These are phyloP conservation scores for Hypoxylon sp. DNA, from an alignment of 2,329 filamentous ascomycete species.

Conservation along the genomic window DNA sequence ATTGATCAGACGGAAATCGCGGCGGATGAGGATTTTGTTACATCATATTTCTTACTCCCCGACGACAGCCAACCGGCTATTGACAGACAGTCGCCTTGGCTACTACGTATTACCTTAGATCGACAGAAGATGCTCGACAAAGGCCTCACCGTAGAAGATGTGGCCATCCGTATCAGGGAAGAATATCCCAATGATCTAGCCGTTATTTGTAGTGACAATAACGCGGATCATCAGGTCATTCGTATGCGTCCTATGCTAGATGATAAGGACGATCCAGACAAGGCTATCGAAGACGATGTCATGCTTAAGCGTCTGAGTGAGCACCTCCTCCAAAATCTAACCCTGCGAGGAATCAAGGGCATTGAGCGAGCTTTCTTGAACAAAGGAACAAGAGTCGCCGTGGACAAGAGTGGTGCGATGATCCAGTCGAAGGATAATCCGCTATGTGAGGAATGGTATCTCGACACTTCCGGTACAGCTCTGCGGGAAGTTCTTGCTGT, in stretches of 20 bases:
- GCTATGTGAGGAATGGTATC: conserved; percentile 90
- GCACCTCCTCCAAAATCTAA: conserved; percentile 90
- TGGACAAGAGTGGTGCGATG: conserved; percentile 77
- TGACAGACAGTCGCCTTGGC: conserved; percentile 90
- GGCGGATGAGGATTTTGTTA: conserved; percentile 92
- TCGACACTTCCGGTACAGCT: conserved; percentile 93
- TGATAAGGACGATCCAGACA: conserved; percentile 75
- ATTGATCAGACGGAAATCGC: conserved; percentile 87
- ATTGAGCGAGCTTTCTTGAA: conserved; percentile 95
- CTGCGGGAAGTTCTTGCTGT: conserved; percentile 87
- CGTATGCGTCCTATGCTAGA: conserved; percentile 86
- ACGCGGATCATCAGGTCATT: conserved; percentile 93
- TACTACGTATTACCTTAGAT: conserved; percentile 92
- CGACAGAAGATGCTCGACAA: conserved; percentile 96
- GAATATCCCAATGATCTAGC: conserved; percentile 87
- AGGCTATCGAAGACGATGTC: conserved; percentile 82
- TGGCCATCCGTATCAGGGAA: conserved; percentile 89
- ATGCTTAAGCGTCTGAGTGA: conserved; percentile 93
- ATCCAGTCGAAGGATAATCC: conserved; percentile 79
- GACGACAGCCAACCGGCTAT: conserved; percentile 74
- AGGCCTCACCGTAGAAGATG: conserved; percentile 89
- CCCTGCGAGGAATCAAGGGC: conserved; percentile 88
- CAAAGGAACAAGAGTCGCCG: conserved; percentile 77
- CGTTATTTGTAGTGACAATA: conserved; percentile 97
- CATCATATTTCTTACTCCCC: conserved; percentile 95